Conservation (phyloP, 306 rosid genomes). For the Dicorynia guianensis region DNA sequence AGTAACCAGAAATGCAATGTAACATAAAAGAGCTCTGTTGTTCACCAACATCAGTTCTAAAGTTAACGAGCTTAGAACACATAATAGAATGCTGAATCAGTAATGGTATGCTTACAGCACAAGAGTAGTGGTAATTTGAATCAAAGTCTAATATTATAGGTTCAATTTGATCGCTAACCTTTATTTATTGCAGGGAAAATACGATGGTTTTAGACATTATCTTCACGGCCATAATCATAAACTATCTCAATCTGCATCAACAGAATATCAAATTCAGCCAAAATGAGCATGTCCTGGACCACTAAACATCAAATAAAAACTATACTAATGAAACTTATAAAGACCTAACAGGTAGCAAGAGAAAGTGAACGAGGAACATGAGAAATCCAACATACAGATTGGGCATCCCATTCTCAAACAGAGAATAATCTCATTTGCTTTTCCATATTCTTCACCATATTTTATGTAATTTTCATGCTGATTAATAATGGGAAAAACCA, state of each 20-base stretch:
- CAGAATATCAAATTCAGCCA: constrained; percentile 37
- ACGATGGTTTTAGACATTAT: constrained; percentile 58
- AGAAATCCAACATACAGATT: neutral
- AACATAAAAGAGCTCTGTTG: neutral
- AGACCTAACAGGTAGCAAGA: neutral
- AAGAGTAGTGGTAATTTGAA: neutral
- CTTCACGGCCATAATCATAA: constrained; percentile 87
- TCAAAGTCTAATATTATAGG: constrained; percentile 25
- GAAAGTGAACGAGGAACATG: constrained; percentile 2
- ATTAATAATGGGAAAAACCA: constrained; percentile 11
- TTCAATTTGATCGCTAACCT: constrained; percentile 51
- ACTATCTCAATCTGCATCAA: constrained; percentile 83
- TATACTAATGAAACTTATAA: constrained; percentile 6
- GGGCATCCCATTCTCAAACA: constrained; percentile 4
- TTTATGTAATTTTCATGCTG: neutral
- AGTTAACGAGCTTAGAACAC: neutral
- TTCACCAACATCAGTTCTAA: too few relatives aligned
- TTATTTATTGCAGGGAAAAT: constrained; percentile 59
- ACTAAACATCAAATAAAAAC: neutral
- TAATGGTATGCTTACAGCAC: neutral
- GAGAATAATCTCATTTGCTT: constrained; percentile 16
- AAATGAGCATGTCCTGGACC: constrained; percentile 35
- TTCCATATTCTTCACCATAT: constrained; percentile 7
- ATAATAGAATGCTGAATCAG: neutral
- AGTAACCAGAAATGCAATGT: neutral